These are phyloP conservation scores for Rhynchosporium graminicola DNA, from an alignment of 2,329 filamentous ascomycete species.

Conservation along the genomic window DNA sequence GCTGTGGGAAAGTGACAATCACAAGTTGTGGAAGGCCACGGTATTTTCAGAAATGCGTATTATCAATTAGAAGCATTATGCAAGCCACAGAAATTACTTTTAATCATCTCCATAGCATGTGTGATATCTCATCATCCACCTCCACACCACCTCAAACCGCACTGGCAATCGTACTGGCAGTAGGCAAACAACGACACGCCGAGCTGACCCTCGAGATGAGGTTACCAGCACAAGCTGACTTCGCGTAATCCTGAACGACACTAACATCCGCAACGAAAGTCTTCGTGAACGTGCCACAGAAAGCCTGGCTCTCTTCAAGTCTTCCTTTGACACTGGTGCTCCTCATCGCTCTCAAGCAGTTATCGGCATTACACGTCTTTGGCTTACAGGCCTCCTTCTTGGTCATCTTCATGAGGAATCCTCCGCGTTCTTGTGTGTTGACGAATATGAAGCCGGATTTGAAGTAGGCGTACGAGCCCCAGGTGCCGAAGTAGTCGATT, in stretches of 20 bases:
- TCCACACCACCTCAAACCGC: background rate
- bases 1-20: no score
- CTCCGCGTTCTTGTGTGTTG: constrained; percentile 46
- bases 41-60: no score
- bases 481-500: constrained; percentile 47
- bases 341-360: constrained; percentile 42
- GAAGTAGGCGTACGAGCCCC: constrained; percentile 46
- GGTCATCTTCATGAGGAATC: constrained; percentile 25
- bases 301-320: constrained; percentile 39
- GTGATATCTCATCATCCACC: background rate
- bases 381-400: constrained; percentile 10
- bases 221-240: constrained; percentile 18
- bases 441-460: constrained; percentile 43
- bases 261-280: constrained; percentile 20
- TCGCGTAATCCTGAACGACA: constrained; percentile 18
- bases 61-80: constrained; percentile 44
- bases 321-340: constrained; percentile 39
- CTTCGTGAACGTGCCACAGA: constrained; percentile 36
- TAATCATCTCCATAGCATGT: background rate
- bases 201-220: constrained; percentile 17
- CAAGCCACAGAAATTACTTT: constrained; percentile 39
- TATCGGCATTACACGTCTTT: constrained; percentile 37
- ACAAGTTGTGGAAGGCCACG: no score
- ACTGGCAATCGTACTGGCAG: background rate
- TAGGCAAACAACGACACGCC: constrained; percentile 25